Percentiles rank a stretch among this genome's conserved stretches.
Conservation (phyloP, 176 grass and related monocot species). For the Musa schizocarpa region DNA sequence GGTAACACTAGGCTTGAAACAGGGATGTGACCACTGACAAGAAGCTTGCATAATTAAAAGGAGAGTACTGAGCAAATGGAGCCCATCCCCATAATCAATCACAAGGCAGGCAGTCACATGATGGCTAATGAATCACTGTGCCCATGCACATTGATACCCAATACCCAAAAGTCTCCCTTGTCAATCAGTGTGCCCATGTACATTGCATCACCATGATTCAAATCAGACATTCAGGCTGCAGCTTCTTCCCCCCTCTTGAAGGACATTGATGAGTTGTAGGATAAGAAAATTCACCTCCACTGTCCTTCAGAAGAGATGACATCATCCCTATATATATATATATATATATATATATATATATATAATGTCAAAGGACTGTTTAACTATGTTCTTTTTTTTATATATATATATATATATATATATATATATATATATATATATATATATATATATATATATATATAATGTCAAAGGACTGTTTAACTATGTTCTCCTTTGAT, state of each 20-base stretch:
- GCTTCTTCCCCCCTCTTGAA: neutral
- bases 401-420: neutral
- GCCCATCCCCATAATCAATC: neutral
- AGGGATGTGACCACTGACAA: neutral
- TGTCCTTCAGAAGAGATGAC: neutral
- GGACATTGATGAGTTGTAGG: neutral
- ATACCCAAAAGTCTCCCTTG: neutral
- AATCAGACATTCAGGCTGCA: neutral
- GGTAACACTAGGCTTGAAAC: neutral
- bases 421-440: neutral
- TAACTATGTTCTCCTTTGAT: neutral
- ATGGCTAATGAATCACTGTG: neutral
- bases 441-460: neutral
- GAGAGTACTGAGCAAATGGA: neutral
- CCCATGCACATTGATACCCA: constrained; percentile 5
- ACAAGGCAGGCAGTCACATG: constrained; percentile 1
- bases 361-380: neutral
- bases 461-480: neutral
- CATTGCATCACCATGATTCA: constrained; percentile 1
- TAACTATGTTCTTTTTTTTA: neutral
- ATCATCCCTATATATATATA: neutral
- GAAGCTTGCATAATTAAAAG: constrained; percentile 1
- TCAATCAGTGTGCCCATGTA: neutral
- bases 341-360: neutral
- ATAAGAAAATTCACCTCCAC: neutral